A percentile compares a stretch with the other conserved stretches of the same genome.
These are phyloP conservation scores for Alternaria gansuensis DNA, from an alignment of 2,329 filamentous ascomycete genomes.

Conservation along the genomic window DNA sequence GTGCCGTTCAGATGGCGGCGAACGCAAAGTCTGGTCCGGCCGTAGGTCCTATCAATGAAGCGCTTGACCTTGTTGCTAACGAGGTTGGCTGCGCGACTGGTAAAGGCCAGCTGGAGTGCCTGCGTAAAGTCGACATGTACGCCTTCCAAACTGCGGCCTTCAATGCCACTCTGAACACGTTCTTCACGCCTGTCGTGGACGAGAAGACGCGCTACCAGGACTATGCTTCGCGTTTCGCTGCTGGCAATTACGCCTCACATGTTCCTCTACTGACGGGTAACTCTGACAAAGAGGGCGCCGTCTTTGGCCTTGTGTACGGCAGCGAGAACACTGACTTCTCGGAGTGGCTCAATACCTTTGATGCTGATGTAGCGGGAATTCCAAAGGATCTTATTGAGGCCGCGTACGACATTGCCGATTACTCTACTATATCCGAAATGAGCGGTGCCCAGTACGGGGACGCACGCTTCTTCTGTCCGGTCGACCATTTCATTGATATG, in stretches of 20 bases:
- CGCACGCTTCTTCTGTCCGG: slow-evolving; percentile 57
- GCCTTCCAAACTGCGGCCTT: slow-evolving; percentile 38
- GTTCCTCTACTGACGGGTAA: slow-evolving; percentile 41
- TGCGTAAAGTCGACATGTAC: slow-evolving; percentile 35
- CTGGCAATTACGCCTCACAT: slow-evolving; percentile 39
- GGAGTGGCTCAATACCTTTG: slow-evolving; percentile 57
- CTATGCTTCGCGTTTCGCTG: slow-evolving; percentile 34
- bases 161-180: slow-evolving; percentile 38
- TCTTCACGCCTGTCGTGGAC: slow-evolving; percentile 36
- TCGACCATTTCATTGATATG: slow-evolving; percentile 51
- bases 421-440: slow-evolving; percentile 51
- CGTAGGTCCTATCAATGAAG: slow-evolving; percentile 31
- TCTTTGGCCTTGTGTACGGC: slow-evolving; percentile 39
- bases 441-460: slow-evolving; percentile 58
- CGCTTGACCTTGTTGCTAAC: slow-evolving; percentile 36
- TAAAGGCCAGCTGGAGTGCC: slow-evolving; percentile 32
- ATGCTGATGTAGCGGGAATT: slow-evolving; percentile 54
- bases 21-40: slow-evolving; percentile 40
- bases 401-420: slow-evolving; percentile 52
- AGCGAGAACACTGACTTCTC: slow-evolving; percentile 49
- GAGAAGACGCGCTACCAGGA: slow-evolving; percentile 36
- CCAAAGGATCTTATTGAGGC: slow-evolving; percentile 46
- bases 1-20: slow-evolving; percentile 38
- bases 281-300: slow-evolving; percentile 38
- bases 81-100: slow-evolving; percentile 35